Evolutionary conservation across 352 stramenopile genomes (phyloP).

Genomic region (Phytophthora citrophthora): DNA sequence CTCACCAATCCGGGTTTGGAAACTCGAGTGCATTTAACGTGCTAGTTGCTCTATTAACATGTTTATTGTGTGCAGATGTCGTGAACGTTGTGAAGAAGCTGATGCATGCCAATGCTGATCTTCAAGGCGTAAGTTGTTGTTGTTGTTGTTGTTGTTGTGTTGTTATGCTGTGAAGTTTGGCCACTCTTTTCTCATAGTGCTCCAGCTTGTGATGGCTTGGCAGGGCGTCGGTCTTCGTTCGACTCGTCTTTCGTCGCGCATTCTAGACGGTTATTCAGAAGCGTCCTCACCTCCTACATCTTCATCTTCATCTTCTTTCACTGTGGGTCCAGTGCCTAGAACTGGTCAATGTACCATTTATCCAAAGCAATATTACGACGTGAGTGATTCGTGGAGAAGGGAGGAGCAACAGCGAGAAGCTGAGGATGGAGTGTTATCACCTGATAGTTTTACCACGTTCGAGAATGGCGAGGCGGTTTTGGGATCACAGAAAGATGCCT

Average conservation of each 20-base stretch:
- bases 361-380: constrained; percentile 8
- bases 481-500: constrained; percentile 3
- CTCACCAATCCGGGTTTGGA: constrained; percentile 50
- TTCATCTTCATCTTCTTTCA: neutral
- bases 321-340: neutral
- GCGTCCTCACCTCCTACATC: neutral
- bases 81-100: constrained; percentile 26
- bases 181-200: neutral
- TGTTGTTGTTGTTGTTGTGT: neutral
- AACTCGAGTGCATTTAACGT: neutral
- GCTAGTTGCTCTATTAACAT: neutral
- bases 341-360: constrained; percentile 7
- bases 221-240: constrained; percentile 31
- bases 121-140: constrained; percentile 18
- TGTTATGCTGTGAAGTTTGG: neutral
- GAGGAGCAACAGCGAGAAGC: constrained; percentile 7
- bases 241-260: constrained; percentile 8
- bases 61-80: constrained; percentile 5
- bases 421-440: neutral
- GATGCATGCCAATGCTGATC: constrained; percentile 23
- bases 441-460: neutral
- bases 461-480: neutral
- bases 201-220: constrained; percentile 35
- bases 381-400: neutral
- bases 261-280: constrained; percentile 8